A percentile compares a stretch with the other conserved stretches of the same genome.
Evolutionary conservation across 345 rosid genomes (phyloP).

Genomic region (Camelina sativa): DNA sequence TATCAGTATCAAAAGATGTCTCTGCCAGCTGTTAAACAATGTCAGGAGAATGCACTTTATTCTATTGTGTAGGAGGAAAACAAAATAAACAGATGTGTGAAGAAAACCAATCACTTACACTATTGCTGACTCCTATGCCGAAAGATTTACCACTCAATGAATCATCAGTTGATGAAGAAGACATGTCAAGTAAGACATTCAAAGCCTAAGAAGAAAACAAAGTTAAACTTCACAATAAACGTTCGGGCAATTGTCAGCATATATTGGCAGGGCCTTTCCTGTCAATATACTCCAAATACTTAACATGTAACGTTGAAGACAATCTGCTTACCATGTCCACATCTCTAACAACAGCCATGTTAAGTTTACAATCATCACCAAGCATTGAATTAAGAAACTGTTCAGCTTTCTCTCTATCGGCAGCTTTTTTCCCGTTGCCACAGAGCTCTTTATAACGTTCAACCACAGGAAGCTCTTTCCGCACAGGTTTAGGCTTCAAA

Average conservation of each 20-base stretch:
- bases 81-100: background rate
- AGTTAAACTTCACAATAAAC: slow-evolving; percentile 19
- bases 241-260: slow-evolving; percentile 38
- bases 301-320: slow-evolving; percentile 24
- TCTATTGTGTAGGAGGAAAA: background rate
- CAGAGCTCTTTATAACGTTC: slow-evolving; percentile 36
- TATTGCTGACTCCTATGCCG: slow-evolving; percentile 47
- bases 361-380: slow-evolving; percentile 70
- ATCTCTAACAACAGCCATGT: slow-evolving; percentile 79
- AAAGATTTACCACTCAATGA: slow-evolving; percentile 43
- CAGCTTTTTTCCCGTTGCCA: slow-evolving; percentile 32
- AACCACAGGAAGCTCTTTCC: slow-evolving; percentile 36
- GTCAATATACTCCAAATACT: slow-evolving; percentile 36
- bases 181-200: slow-evolving; percentile 72
- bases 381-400: slow-evolving; percentile 81
- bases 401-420: slow-evolving; percentile 61
- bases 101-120: slow-evolving; percentile 56
- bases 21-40: slow-evolving; percentile 57
- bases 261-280: slow-evolving; percentile 26
- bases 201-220: slow-evolving; percentile 65
- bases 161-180: slow-evolving; percentile 56
- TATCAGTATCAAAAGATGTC: slow-evolving; percentile 57
- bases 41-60: slow-evolving; percentile 26
- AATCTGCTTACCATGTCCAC: slow-evolving; percentile 67
- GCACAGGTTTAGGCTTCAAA: slow-evolving; percentile 49